phyloP scores from a whole-genome alignment of 495 filamentous ascomycete genomes.

The Durotheca rogersii region DNA sequence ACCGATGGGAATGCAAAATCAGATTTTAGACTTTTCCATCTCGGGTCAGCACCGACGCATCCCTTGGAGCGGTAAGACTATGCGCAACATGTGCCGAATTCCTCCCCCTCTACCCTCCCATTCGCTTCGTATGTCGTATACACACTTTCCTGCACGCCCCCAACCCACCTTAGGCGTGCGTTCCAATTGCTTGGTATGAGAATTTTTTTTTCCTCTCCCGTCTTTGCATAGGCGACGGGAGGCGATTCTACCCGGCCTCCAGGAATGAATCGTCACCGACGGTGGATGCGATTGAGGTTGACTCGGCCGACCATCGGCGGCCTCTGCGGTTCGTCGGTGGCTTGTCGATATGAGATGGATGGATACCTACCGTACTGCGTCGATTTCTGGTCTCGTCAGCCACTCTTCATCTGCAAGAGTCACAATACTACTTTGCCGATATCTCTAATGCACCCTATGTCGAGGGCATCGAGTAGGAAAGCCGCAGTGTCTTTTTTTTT shows the following conservation, averaged over 20 bases:
- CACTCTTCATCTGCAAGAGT: too few species aligned
- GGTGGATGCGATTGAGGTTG: constrained; percentile 6
- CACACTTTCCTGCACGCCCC: too few species aligned
- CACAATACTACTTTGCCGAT: too few species aligned
- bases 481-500: too few species aligned
- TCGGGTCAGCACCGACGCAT: constrained; percentile 17
- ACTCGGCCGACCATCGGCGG: constrained; percentile 7
- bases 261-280: constrained; percentile 13
- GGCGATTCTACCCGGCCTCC: constrained; percentile 16
- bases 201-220: too few species aligned
- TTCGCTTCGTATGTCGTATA: constrained; percentile 4
- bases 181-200: background rate
- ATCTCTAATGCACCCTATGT: too few species aligned
- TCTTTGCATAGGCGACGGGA: background rate
- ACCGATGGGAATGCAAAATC: constrained; percentile 21
- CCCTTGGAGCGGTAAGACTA: constrained; percentile 10
- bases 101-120: too few species aligned
- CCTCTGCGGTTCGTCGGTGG: constrained; percentile 1
- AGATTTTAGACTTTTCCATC: constrained; percentile 27
- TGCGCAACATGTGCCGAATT: constrained; percentile 9
- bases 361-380: too few species aligned
- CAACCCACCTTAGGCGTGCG: too few species aligned
- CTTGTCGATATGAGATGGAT: background rate
- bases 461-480: too few species aligned
- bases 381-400: too few species aligned